Evolutionary conservation across 108 stramenopile species (phyloP).

Genomic region (Cyclotella choctawhatcheeana): DNA sequence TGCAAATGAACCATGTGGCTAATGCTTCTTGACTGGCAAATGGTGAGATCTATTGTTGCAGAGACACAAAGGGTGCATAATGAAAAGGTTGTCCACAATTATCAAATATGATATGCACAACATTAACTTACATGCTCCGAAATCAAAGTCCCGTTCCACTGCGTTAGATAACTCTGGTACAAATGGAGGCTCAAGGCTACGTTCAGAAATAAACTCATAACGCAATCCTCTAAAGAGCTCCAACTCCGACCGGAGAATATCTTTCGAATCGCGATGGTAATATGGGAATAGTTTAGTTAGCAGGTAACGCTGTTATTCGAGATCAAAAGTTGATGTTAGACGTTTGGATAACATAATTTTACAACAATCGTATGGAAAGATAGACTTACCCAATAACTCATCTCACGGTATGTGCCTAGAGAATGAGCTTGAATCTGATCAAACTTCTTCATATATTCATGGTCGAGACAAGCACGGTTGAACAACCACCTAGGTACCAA

Average conservation of each 20-base stretch:
- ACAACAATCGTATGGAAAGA: too few species aligned
- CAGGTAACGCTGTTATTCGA: neutral
- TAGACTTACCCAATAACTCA: too few species aligned
- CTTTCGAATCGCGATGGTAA: neutral
- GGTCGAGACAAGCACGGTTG: neutral
- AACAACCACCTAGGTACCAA: too few species aligned
- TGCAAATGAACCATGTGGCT: too few species aligned
- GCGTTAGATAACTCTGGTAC: neutral
- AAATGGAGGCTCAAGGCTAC: neutral
- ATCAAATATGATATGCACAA: neutral
- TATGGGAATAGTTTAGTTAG: neutral
- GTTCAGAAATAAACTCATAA: neutral
- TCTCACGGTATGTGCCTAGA: neutral
- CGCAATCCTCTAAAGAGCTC: neutral
- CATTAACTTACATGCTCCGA: neutral
- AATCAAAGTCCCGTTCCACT: neutral
- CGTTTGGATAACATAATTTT: too few species aligned
- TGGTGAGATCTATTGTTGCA: too few species aligned
- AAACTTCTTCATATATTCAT: neutral
- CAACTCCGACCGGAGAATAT: neutral
- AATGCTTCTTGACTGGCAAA: too few species aligned
- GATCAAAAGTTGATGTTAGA: too few species aligned
- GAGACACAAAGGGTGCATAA: too few species aligned
- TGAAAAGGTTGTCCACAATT: too few species aligned
- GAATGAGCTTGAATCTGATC: neutral